Evolutionary conservation across 768 basidiomycete genomes (phyloP).

Genomic region (Trametes coccinea): DNA sequence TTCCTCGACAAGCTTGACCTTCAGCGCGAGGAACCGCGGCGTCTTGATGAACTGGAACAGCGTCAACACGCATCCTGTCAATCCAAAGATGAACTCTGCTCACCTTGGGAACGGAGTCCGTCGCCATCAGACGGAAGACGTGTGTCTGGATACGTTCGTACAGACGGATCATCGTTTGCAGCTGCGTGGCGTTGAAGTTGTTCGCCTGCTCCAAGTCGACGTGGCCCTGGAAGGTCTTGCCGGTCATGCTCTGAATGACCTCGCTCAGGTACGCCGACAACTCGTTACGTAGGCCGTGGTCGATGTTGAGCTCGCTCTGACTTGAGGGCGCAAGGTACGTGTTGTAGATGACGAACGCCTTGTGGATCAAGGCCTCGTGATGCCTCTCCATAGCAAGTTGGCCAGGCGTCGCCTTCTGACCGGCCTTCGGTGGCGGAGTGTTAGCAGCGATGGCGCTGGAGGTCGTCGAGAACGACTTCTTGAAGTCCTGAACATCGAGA

Average conservation of each 20-base stretch:
- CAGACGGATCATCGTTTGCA: slow-evolving; percentile 88
- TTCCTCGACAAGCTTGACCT: slow-evolving; percentile 77
- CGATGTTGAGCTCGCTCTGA: slow-evolving; percentile 96
- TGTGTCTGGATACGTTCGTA: slow-evolving; percentile 97
- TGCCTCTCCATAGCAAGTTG: slow-evolving; percentile 95
- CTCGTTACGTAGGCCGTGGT: slow-evolving; percentile 94
- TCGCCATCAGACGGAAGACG: slow-evolving; percentile 97
- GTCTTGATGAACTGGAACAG: slow-evolving; percentile 80
- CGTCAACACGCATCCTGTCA: slow-evolving; percentile 9
- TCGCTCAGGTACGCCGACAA: slow-evolving; percentile 92
- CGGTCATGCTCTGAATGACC: slow-evolving; percentile 75
- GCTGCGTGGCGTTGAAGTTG: slow-evolving; percentile 91
- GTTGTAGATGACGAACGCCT: slow-evolving; percentile 92
- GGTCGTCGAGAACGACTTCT: slow-evolving; percentile 92
- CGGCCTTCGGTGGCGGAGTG: slow-evolving; percentile 38
- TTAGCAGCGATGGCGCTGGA: slow-evolving; percentile 78
- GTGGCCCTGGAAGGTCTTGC: slow-evolving; percentile 75
- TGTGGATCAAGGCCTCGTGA: slow-evolving; percentile 91
- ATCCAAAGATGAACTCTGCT: slow-evolving; percentile 16
- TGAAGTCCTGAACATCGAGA: slow-evolving; percentile 97
- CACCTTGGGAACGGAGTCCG: slow-evolving; percentile 98
- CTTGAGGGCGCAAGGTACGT: slow-evolving; percentile 95
- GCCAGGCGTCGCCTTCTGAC: slow-evolving; percentile 55
- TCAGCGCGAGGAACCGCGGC: slow-evolving; percentile 74
- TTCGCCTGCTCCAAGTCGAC: slow-evolving; percentile 80